phyloP scores from a whole-genome alignment of 2,329 filamentous ascomycete species.

The Zymoseptoria crescenta region DNA sequence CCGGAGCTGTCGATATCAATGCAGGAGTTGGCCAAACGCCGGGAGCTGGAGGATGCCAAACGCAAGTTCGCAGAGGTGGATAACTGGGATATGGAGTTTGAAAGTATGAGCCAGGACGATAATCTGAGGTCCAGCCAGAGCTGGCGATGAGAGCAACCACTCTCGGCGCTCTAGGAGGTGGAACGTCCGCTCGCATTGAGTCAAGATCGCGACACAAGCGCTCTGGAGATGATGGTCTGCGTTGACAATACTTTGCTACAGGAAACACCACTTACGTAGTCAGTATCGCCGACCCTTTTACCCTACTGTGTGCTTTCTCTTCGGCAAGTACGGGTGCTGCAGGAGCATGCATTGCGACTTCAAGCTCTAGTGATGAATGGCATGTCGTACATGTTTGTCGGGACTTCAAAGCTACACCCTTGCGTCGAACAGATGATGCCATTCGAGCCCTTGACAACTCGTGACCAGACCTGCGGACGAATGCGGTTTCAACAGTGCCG shows the following conservation, averaged over 20 bases:
- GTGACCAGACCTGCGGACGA: no score
- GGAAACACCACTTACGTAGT: not conserved
- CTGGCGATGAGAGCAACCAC: conserved; percentile 21
- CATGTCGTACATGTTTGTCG: not conserved
- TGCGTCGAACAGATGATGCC: no score
- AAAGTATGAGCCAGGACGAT: conserved; percentile 40
- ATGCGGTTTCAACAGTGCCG: no score
- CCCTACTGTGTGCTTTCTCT: not conserved
- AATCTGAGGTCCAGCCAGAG: conserved; percentile 27
- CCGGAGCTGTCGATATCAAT: conserved; percentile 21
- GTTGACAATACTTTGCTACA: not conserved
- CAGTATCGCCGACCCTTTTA: not conserved
- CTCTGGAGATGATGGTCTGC: not conserved
- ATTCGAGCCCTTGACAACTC: no score
- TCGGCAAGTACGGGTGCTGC: not conserved
- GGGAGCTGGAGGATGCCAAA: conserved; percentile 36
- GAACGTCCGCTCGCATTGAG: not conserved
- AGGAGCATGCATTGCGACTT: not conserved
- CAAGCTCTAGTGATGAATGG: not conserved
- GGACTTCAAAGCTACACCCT: no score
- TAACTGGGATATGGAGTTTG: conserved; percentile 45
- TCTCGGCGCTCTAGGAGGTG: not conserved
- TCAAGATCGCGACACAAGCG: no score
- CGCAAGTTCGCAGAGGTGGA: conserved; percentile 45
- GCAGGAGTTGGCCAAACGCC: conserved; percentile 26